These are phyloP conservation scores for Byssochlamys sp. DNA, from an alignment of 2,329 filamentous ascomycete species.

Conservation along the genomic window DNA sequence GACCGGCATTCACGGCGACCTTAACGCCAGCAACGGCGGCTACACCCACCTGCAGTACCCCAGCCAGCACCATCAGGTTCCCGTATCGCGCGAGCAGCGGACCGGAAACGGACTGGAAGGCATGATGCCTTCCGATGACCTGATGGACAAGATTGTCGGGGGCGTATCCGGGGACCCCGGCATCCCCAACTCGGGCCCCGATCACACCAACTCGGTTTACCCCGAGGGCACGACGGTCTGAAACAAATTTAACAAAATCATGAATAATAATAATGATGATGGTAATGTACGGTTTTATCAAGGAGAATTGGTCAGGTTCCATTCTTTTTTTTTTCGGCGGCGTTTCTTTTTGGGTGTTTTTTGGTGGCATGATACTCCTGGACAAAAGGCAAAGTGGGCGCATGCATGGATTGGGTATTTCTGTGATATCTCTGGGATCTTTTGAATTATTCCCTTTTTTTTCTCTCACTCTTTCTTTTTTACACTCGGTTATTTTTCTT, in stretches of 20 bases:
- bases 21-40: constrained; percentile 12
- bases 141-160: constrained; percentile 30
- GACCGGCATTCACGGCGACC: constrained; percentile 21
- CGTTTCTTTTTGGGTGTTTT: neutral
- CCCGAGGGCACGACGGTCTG: constrained; percentile 20
- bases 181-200: constrained; percentile 26
- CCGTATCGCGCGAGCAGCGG: constrained; percentile 25
- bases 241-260: constrained; percentile 16
- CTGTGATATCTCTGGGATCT: neutral
- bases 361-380: neutral
- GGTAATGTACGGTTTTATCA: neutral
- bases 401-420: neutral
- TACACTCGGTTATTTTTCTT: neutral
- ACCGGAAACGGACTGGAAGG: constrained; percentile 24
- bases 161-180: constrained; percentile 22
- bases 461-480: neutral
- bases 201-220: constrained; percentile 22
- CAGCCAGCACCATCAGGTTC: constrained; percentile 18
- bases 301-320: neutral
- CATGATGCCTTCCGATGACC: constrained; percentile 24
- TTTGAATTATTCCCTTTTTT: neutral
- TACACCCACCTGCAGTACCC: constrained; percentile 27
- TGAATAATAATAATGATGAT: constrained; percentile 8
- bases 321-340: no score
- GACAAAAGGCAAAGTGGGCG: neutral